Conservation (phyloP, 208 protist genomes). For the Strigomonas culicis region DNA sequence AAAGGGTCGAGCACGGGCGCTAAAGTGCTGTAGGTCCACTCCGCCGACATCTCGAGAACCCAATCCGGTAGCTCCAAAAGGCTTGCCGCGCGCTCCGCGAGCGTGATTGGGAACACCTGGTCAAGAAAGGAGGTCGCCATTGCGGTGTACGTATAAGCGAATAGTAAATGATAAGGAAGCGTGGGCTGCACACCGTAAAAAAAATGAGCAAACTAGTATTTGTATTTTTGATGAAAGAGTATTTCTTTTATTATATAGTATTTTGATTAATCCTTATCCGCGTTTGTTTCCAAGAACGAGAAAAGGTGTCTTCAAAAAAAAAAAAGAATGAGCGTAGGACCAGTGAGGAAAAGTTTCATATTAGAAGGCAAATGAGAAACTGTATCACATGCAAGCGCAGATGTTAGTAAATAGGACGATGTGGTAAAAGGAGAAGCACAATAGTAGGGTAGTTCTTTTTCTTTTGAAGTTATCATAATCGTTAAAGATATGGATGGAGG, state of each 20-base stretch:
- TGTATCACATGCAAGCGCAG: too few species aligned
- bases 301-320: conserved; percentile 8
- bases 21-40: conserved; percentile 23
- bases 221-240: not conserved
- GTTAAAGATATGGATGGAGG: too few species aligned
- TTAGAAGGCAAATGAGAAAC: too few species aligned
- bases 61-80: conserved; percentile 59
- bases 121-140: conserved; percentile 20
- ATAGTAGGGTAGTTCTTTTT: too few species aligned
- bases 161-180: too few species aligned
- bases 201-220: not conserved
- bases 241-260: conserved; percentile 1
- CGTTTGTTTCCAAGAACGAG: not conserved
- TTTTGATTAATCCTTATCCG: too few species aligned
- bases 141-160: too few species aligned
- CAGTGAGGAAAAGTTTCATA: too few species aligned
- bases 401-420: too few species aligned
- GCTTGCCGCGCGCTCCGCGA: conserved; percentile 29
- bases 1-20: conserved; percentile 26
- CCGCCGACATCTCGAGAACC: conserved; percentile 25
- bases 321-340: not conserved
- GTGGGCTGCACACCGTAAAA: not conserved
- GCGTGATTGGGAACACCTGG: conserved; percentile 29
- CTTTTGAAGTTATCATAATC: too few species aligned
- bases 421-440: too few species aligned